Conservation (phyloP, 1,284 basidiomycete genomes). For the Heliocybe sulcata region DNA sequence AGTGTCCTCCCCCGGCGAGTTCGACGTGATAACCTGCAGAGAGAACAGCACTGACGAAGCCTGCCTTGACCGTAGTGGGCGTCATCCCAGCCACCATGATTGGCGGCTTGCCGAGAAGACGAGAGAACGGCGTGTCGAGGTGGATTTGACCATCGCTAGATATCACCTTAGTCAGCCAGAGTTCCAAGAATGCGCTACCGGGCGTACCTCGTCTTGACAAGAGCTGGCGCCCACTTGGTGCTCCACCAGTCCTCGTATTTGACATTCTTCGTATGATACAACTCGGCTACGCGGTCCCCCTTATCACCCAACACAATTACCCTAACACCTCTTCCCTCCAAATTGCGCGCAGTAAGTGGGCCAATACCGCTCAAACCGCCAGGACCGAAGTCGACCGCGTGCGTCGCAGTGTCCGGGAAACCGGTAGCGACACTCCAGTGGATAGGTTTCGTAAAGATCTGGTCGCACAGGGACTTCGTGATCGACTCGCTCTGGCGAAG, state of each 20-base stretch:
- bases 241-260: slow-evolving; percentile 87
- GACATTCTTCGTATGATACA: slow-evolving; percentile 67
- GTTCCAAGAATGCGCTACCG: not conserved
- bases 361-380: slow-evolving; percentile 94
- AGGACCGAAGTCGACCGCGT: slow-evolving; percentile 94
- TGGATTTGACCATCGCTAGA: slow-evolving; percentile 82
- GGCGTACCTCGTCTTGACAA: slow-evolving; percentile 83
- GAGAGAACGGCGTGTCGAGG: slow-evolving; percentile 94
- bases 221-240: slow-evolving; percentile 77
- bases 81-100: slow-evolving; percentile 99
- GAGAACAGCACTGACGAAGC: slow-evolving; percentile 88
- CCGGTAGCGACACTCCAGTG: slow-evolving; percentile 89
- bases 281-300: slow-evolving; percentile 79
- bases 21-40: slow-evolving; percentile 95
- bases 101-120: slow-evolving; percentile 90
- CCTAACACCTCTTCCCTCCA: slow-evolving; percentile 90
- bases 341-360: slow-evolving; percentile 81
- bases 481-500: slow-evolving; percentile 65
- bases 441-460: slow-evolving; percentile 90
- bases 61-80: slow-evolving; percentile 87
- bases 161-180: slow-evolving; percentile 7
- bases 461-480: slow-evolving; percentile 81
- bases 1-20: slow-evolving; percentile 96
- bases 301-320: slow-evolving; percentile 84
- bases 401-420: slow-evolving; percentile 87